phyloP scores from a whole-genome alignment of 2,329 filamentous ascomycete genomes.

The Diplodia mutila region DNA sequence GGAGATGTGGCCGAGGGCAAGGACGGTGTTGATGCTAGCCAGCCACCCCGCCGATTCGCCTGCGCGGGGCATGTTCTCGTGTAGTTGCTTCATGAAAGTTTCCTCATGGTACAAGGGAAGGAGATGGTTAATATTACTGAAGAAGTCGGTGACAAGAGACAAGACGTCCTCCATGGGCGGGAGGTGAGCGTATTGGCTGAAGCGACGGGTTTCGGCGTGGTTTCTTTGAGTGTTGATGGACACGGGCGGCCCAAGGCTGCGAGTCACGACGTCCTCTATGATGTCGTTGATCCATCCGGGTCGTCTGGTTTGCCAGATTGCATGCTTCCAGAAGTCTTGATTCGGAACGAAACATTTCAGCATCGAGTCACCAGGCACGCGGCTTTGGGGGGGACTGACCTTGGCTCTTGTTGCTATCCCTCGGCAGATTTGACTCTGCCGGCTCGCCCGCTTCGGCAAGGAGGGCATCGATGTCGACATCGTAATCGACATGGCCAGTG shows the following conservation, averaged over 20 bases:
- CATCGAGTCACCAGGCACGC: background rate
- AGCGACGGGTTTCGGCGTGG: background rate
- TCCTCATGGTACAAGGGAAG: constrained; percentile 6
- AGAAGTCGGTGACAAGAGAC: background rate
- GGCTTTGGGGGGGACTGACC: background rate
- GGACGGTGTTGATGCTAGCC: constrained; percentile 2
- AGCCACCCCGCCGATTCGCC: background rate
- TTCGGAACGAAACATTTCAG: background rate
- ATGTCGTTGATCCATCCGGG: constrained; percentile 16
- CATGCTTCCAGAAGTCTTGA: background rate
- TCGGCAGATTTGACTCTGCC: background rate
- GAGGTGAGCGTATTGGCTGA: background rate
- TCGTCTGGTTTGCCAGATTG: background rate
- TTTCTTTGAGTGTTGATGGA: too few relatives aligned
- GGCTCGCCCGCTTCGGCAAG: background rate
- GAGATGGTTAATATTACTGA: background rate
- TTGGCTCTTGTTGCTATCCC: background rate
- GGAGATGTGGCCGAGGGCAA: background rate
- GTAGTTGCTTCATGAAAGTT: background rate
- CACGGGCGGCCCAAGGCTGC: background rate
- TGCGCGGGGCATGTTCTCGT: background rate
- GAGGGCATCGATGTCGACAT: background rate
- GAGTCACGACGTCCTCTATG: constrained; percentile 3
- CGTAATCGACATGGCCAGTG: background rate
- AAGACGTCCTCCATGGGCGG: constrained; percentile 8